Conservation (phyloP, 129 eudicot species). For the Artemisia annua region DNA sequence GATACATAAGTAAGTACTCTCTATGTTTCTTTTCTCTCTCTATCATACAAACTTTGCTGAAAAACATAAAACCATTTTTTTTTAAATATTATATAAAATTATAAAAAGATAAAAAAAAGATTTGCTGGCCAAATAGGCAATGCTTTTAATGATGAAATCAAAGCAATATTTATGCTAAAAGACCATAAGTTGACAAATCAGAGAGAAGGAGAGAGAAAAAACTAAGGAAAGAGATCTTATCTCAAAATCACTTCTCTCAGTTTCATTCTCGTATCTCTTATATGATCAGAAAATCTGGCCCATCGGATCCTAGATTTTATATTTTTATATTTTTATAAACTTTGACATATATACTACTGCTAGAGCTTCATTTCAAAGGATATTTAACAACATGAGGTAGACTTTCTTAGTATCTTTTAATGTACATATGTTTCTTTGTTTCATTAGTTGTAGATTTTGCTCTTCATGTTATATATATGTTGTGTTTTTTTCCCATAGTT, state of each 20-base stretch:
- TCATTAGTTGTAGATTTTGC: slow-evolving; percentile 4
- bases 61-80: slow-evolving; percentile 40
- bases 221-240: slow-evolving; percentile 30
- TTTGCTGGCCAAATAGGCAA: slow-evolving; percentile 45
- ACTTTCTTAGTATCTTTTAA: not conserved
- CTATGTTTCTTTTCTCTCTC: slow-evolving; percentile 22
- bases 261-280: slow-evolving; percentile 29
- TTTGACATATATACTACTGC: slow-evolving; percentile 1
- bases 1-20: slow-evolving; percentile 9
- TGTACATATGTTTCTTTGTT: not conserved
- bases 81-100: slow-evolving; percentile 5
- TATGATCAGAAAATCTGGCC: slow-evolving; percentile 47
- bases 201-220: slow-evolving; percentile 31
- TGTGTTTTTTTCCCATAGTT: no score
- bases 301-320: slow-evolving; percentile 39
- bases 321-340: slow-evolving; percentile 3
- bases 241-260: slow-evolving; percentile 35
- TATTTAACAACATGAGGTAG: slow-evolving; percentile 35
- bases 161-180: slow-evolving; percentile 29
- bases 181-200: slow-evolving; percentile 58
- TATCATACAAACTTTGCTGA: slow-evolving; percentile 18
- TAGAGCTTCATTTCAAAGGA: slow-evolving; percentile 22
- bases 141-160: slow-evolving; percentile 52
- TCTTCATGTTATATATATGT: no score
- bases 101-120: not conserved